Evolutionary conservation across 306 rosid genomes (phyloP).

Genomic region (Phaseolus lunatus): DNA sequence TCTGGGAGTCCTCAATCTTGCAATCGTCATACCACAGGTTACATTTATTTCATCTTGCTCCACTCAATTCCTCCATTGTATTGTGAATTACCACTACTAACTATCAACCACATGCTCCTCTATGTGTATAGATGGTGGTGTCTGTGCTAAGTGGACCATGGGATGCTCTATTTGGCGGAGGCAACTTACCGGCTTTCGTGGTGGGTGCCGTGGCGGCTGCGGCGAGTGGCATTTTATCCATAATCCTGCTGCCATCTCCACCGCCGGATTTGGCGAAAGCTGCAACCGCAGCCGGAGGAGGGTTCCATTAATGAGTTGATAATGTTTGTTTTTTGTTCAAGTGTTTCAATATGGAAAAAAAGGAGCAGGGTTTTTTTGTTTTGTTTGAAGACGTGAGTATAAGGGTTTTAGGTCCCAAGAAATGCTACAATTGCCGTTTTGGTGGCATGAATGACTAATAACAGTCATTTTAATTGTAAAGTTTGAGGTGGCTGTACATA

Average conservation of each 20-base stretch:
- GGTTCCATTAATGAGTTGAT: constrained; percentile 48
- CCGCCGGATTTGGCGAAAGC: constrained; percentile 60
- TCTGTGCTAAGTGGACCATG: constrained; percentile 77
- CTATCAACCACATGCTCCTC: background rate
- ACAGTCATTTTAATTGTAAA: constrained; percentile 53
- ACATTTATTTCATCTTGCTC: background rate
- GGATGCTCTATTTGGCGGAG: constrained; percentile 81
- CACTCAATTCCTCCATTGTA: background rate
- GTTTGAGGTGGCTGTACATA: constrained; percentile 52
- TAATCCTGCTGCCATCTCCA: constrained; percentile 76
- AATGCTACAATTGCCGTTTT: constrained; percentile 52
- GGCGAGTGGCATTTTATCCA: constrained; percentile 62
- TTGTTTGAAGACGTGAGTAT: constrained; percentile 46
- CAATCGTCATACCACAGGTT: constrained; percentile 84
- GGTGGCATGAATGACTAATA: constrained; percentile 52
- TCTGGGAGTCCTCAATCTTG: constrained; percentile 77
- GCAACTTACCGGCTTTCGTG: constrained; percentile 89
- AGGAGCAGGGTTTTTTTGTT: constrained; percentile 23
- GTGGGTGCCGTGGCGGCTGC: constrained; percentile 73
- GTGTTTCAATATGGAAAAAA: constrained; percentile 9
- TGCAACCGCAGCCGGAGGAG: constrained; percentile 36
- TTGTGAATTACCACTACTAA: background rate
- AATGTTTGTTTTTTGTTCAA: constrained; percentile 9
- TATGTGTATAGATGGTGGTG: constrained; percentile 62
- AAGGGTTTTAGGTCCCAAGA: constrained; percentile 44